A percentile compares a stretch with the other conserved stretches of the same genome.
phyloP scores from a whole-genome alignment of 768 basidiomycete species.

The Daedaleopsis nitida region DNA sequence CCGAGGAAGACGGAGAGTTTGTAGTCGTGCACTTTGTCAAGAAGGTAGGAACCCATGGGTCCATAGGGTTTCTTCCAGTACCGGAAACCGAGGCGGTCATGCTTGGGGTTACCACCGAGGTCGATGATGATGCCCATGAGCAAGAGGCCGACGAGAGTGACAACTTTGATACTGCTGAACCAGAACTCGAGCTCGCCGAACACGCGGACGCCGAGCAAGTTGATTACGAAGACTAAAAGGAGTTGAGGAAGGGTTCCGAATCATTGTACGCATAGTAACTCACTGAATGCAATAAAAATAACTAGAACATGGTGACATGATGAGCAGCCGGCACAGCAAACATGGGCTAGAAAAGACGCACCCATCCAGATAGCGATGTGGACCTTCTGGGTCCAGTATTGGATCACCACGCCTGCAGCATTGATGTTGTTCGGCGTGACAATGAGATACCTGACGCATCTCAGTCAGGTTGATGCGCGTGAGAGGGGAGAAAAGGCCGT shows the following conservation, averaged over 20 bases:
- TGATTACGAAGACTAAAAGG: conserved; percentile 50
- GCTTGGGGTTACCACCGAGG: conserved; percentile 50
- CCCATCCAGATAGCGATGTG: conserved; percentile 60
- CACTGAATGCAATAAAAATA: conserved; percentile 61
- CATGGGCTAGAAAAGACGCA: conserved; percentile 28
- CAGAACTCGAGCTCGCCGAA: conserved; percentile 79
- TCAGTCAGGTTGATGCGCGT: not conserved
- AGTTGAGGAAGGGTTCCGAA: not conserved
- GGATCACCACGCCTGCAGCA: conserved; percentile 50
- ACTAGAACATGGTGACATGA: conserved; percentile 32
- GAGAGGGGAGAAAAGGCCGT: conserved; percentile 16
- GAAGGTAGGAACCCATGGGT: conserved; percentile 58
- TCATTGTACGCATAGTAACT: conserved; percentile 16
- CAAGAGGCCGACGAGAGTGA: conserved; percentile 49
- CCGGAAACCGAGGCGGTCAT: conserved; percentile 38
- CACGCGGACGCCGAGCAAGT: conserved; percentile 62
- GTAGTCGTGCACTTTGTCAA: conserved; percentile 48
- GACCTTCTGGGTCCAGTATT: conserved; percentile 38
- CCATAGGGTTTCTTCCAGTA: conserved; percentile 53
- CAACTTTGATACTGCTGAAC: conserved; percentile 70
- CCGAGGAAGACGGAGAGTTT: conserved; percentile 61
- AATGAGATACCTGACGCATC: conserved; percentile 46
- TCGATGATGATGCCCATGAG: conserved; percentile 62
- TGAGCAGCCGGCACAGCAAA: not conserved
- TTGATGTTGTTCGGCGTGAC: conserved; percentile 70